phyloP scores from a whole-genome alignment of 2,329 filamentous ascomycete genomes.

The Alternaria sp. region DNA sequence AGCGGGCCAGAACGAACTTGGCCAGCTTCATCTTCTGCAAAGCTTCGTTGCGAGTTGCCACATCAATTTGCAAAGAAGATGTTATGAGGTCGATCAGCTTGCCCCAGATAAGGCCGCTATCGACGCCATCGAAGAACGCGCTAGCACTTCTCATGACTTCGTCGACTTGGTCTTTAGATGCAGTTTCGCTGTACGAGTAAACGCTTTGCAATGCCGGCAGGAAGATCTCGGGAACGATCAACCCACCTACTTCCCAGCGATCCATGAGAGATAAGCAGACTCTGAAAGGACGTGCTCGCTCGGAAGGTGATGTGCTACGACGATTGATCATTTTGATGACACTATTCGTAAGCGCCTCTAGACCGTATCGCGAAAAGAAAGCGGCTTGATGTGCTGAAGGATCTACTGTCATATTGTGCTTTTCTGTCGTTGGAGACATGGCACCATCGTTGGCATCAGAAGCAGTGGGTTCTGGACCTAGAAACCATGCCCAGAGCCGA shows the following conservation, averaged over 20 bases:
- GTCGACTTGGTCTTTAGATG: constrained; percentile 74
- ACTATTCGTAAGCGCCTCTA: constrained; percentile 76
- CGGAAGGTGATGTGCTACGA: constrained; percentile 63
- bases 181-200: constrained; percentile 72
- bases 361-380: constrained; percentile 84
- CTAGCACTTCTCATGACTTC: constrained; percentile 93
- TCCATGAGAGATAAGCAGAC: constrained; percentile 97
- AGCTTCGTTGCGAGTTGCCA: constrained; percentile 58
- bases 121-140: constrained; percentile 96
- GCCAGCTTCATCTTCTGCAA: constrained; percentile 74
- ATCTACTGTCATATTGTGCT: constrained; percentile 58
- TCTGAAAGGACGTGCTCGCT: constrained; percentile 84
- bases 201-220: constrained; percentile 84
- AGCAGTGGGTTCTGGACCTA: constrained; percentile 74
- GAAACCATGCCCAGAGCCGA: constrained; percentile 93
- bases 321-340: constrained; percentile 78
- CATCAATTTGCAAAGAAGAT: constrained; percentile 59
- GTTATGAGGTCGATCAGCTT: constrained; percentile 75
- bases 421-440: constrained; percentile 56
- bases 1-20: constrained; percentile 82
- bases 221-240: constrained; percentile 88
- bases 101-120: constrained; percentile 90
- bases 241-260: constrained; percentile 93
- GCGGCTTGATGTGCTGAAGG: constrained; percentile 58
- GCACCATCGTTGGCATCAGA: constrained; percentile 46